These are phyloP conservation scores for Coemansia sp. DNA, from an alignment of 192 early-diverging fungal genomes.

Conservation along the genomic window DNA sequence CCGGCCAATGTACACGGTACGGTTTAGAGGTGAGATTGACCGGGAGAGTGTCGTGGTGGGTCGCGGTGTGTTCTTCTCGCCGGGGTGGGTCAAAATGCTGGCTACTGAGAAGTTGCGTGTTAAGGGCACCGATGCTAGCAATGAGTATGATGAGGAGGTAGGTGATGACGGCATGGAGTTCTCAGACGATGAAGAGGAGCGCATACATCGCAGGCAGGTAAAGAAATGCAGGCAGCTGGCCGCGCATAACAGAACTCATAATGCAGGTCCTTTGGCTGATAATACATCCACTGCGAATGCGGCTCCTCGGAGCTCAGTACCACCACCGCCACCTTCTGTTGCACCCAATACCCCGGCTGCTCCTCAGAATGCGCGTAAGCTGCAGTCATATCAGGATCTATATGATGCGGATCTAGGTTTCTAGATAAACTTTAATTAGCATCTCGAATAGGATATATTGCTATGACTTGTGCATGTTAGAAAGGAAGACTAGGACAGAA, in stretches of 20 bases:
- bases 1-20: slow-evolving; percentile 79
- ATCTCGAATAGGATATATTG: not conserved
- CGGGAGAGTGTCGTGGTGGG: slow-evolving; percentile 43
- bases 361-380: slow-evolving; percentile 25
- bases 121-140: slow-evolving; percentile 92
- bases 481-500: not conserved
- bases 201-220: slow-evolving; percentile 51
- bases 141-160: slow-evolving; percentile 90
- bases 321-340: not conserved
- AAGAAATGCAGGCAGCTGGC: slow-evolving; percentile 54
- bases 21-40: slow-evolving; percentile 74
- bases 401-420: slow-evolving; percentile 46
- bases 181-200: slow-evolving; percentile 93
- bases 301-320: not conserved
- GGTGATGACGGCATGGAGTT: slow-evolving; percentile 83
- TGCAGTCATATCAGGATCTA: slow-evolving; percentile 48
- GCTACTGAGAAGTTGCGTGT: slow-evolving; percentile 62
- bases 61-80: slow-evolving; percentile 63
- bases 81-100: slow-evolving; percentile 65
- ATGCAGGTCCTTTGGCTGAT: not conserved
- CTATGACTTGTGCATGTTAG: not conserved
- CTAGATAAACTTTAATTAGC: slow-evolving; percentile 4
- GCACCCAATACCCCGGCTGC: not conserved
- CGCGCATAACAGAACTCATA: not conserved
- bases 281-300: slow-evolving; percentile 5